Base-by-base conservation (phyloP, 139 green algal species). In the Volvox africanus region DNA sequence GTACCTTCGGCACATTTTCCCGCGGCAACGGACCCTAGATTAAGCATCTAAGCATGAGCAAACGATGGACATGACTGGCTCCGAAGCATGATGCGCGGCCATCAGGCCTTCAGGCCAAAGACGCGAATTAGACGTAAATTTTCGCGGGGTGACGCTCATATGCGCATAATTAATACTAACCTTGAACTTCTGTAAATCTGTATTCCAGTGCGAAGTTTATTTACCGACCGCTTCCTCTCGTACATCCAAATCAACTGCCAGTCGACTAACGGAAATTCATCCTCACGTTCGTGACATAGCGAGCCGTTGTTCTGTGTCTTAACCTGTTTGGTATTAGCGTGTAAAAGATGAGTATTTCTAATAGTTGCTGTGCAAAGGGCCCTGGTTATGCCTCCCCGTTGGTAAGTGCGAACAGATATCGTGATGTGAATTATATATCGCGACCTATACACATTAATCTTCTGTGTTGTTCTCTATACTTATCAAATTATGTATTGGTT, bases 371-470 rank as follows among this genome's bases (percentile, higher is more conserved):
- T 44, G 78, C 78, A 1, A 82, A 61, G 37, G 85, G 85, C n/a
- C 85, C 85, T 0, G 85, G 85, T 1, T 89, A 89, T 68, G 85
- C 85, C 0, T 71, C 85, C 21, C 85, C 85, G 19, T 37, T 61
- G 85, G 85, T 82, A 33, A 28, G 44, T 55, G 44, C 44, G 44
- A 55, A 55, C 26, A 37, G 67, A 28, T 32, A 12, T 14, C 2
- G 67, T 28, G 67, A 75, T 75, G 24, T 75, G 6, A 6, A 75
- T 32, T 3, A 26, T 28, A 28, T 32, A 14, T 28, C 6, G 67
- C 67, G 3, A 75, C 24, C 3, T 32, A 14, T 12, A 28, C 6
- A 75, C 3, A 3, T 75, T 75, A 75, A 12, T 6, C 5, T 75
- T 75, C 22, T 28, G 24, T 32, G 6, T 75, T 75, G 22, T 75